These are phyloP conservation scores for Spinacia oleracea DNA, from an alignment of 179 eudicot species.

Conservation along the genomic window DNA sequence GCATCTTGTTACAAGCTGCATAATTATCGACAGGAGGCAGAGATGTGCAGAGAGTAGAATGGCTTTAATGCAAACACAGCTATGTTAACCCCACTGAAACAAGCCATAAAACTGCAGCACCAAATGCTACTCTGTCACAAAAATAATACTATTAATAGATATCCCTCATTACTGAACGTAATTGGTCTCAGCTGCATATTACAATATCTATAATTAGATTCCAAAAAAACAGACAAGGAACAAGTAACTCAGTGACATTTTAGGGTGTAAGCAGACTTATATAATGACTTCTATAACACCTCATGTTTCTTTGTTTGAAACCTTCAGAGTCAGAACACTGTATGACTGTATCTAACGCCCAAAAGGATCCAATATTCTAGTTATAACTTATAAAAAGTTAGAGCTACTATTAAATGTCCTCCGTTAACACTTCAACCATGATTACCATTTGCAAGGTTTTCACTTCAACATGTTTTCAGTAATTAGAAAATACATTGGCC, in stretches of 20 bases:
- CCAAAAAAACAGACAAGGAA: not conserved
- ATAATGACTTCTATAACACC: not conserved
- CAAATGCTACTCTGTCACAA: not conserved
- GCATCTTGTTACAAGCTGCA: not conserved
- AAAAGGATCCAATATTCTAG: not conserved
- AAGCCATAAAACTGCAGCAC: not conserved
- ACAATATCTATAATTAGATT: too few species aligned
- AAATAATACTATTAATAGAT: not conserved
- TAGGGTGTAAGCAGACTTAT: not conserved
- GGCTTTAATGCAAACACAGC: not conserved
- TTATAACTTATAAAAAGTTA: not conserved
- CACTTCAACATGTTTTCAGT: not conserved
- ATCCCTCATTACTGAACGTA: not conserved
- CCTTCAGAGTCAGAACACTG: too few species aligned
- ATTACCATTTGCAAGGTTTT: not conserved
- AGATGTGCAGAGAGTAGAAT: too few species aligned
- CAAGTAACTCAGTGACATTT: not conserved
- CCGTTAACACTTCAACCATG: not conserved
- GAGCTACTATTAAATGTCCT: not conserved
- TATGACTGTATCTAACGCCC: not conserved
- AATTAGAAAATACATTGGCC: too few species aligned
- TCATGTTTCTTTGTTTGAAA: not conserved
- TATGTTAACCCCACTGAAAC: not conserved
- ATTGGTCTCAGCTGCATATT: too few species aligned
- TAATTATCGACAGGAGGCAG: not conserved